Percentiles rank a stretch among this genome's conserved stretches.
Conservation (phyloP, 176 grass and related monocot species). For the Oryza glaberrima region DNA sequence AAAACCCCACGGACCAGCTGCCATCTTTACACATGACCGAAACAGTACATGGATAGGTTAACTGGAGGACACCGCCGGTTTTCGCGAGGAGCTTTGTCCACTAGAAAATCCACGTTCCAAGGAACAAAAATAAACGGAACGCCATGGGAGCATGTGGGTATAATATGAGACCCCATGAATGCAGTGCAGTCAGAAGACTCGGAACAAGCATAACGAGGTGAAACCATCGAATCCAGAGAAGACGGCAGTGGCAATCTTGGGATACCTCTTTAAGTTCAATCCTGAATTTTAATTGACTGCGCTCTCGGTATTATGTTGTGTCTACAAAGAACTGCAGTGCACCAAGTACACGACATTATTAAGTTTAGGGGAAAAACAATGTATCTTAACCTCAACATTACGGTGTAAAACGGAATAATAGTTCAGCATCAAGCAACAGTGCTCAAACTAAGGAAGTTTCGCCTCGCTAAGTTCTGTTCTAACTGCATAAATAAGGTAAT, state of each 20-base stretch:
- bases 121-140: too few relatives aligned
- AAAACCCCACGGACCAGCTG: too few relatives aligned
- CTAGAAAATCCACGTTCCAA: too few relatives aligned
- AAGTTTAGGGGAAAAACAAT: slow-evolving; percentile 53
- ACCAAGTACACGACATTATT: slow-evolving; percentile 47
- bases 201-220: neutral
- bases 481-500: slow-evolving; percentile 49
- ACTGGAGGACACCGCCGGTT: too few relatives aligned
- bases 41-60: too few relatives aligned
- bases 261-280: slow-evolving; percentile 3
- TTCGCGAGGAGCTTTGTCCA: too few relatives aligned
- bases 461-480: slow-evolving; percentile 48
- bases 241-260: neutral
- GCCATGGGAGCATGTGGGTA: neutral
- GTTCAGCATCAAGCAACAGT: slow-evolving; percentile 19
- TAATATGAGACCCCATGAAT: neutral
- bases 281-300: slow-evolving; percentile 44
- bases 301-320: slow-evolving; percentile 41
- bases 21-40: too few relatives aligned
- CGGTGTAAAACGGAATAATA: slow-evolving; percentile 37
- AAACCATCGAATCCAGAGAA: neutral
- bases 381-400: slow-evolving; percentile 50
- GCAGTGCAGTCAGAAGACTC: neutral
- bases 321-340: slow-evolving; percentile 50
- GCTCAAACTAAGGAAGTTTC: slow-evolving; percentile 41